Percentiles rank a stretch among this genome's conserved stretches.
These are phyloP conservation scores for Domatiomyces globalis DNA, from an alignment of 2,329 filamentous ascomycete species.

Conservation along the genomic window DNA sequence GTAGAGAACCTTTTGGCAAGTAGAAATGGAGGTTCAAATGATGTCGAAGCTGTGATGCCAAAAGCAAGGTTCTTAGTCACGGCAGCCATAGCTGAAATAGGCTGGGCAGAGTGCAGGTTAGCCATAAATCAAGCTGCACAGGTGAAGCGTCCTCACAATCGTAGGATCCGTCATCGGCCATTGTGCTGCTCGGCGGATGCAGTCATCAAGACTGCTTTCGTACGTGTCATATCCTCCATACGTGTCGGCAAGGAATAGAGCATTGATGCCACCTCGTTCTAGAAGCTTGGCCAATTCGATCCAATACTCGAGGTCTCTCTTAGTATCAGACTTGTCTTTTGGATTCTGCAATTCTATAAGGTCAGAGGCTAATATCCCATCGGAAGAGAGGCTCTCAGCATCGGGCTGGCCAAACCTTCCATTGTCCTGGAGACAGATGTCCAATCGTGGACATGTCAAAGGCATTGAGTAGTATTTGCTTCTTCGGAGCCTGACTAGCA, in stretches of 20 bases:
- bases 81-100: conserved; percentile 52
- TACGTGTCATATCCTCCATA: conserved; percentile 28
- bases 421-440: conserved; percentile 51
- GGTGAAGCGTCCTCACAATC: conserved; percentile 48
- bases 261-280: conserved; percentile 44
- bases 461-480: conserved; percentile 48
- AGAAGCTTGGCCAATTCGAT: conserved; percentile 41
- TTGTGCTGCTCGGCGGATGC: conserved; percentile 47
- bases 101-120: conserved; percentile 37
- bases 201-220: conserved; percentile 43
- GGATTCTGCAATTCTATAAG: conserved; percentile 36
- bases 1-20: conserved; percentile 50
- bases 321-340: conserved; percentile 45
- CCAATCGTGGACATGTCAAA: conserved; percentile 54
- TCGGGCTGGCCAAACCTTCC: conserved; percentile 37
- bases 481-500: conserved; percentile 23
- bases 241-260: conserved; percentile 49
- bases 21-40: conserved; percentile 48
- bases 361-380: not conserved
- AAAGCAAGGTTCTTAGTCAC: conserved; percentile 51
- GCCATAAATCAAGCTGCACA: conserved; percentile 48
- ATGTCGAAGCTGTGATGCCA: conserved; percentile 49
- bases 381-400: conserved; percentile 2
- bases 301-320: conserved; percentile 42
- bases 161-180: conserved; percentile 53